Conservation (phyloP, 495 filamentous ascomycete species). For the Xylaria grammica region DNA sequence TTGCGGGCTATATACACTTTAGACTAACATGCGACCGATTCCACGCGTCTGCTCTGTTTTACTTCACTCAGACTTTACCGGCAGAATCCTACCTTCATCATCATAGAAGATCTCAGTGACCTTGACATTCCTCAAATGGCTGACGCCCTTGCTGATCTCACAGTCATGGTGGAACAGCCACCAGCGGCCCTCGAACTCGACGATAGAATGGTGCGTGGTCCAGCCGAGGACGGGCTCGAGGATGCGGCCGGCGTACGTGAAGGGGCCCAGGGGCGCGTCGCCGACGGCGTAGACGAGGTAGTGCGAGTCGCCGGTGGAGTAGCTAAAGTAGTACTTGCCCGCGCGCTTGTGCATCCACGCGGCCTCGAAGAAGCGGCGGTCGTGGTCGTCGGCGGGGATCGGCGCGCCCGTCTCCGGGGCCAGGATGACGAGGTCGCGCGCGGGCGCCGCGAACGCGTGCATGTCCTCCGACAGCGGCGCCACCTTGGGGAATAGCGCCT, state of each 20-base stretch:
- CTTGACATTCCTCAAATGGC: constrained; percentile 72
- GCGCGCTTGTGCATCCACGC: constrained; percentile 74
- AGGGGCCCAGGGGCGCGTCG: constrained; percentile 67
- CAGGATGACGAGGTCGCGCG: constrained; percentile 60
- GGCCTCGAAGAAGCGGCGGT: constrained; percentile 78
- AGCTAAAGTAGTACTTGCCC: constrained; percentile 73
- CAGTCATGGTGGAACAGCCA: constrained; percentile 78
- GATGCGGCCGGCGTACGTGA: constrained; percentile 70
- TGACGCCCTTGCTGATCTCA: constrained; percentile 62
- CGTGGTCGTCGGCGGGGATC: constrained; percentile 68
- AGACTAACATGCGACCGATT: background rate
- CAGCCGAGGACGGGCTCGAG: constrained; percentile 77
- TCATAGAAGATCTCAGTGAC: constrained; percentile 75
- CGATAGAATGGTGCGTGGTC: constrained; percentile 82
- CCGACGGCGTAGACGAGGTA: constrained; percentile 69
- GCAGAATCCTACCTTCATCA: constrained; percentile 61
- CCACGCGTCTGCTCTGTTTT: background rate
- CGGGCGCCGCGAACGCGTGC: constrained; percentile 56
- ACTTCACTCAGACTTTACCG: constrained; percentile 38
- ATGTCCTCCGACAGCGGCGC: constrained; percentile 68
- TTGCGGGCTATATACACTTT: constrained; percentile 7
- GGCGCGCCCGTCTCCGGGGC: constrained; percentile 62
- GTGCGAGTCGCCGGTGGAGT: constrained; percentile 78
- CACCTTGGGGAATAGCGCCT: constrained; percentile 63
- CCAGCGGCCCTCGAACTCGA: constrained; percentile 71